Base-by-base conservation (phyloP, 345 rosid species). In the Boechera retrofracta region DNA sequence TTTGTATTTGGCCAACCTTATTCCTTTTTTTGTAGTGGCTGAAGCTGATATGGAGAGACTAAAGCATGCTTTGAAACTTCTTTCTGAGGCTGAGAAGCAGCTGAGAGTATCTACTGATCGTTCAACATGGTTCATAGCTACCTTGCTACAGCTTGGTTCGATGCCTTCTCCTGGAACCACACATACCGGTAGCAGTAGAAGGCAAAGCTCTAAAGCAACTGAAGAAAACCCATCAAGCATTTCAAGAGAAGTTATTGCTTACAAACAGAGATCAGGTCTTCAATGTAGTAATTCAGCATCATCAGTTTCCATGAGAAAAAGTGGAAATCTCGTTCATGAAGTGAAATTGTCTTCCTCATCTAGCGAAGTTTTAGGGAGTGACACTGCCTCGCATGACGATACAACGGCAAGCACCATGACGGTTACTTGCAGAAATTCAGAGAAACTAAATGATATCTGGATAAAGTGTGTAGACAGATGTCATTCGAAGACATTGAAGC, bases 41-140 rank as follows among this genome's bases (percentile, higher is more conserved):
- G 98, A 90, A 71, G 83, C 82, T 6, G 98, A 95, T 72, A 53
- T 89, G 81, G 94, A 86, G 80, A 89, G 87, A 71, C 75, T 95
- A 64, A 95, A 92, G 86, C 90, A 85, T 86, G 91, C 99, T 35
- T 73, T 95, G 74, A 95, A 88, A 88, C 89, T 95, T 78, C 98
- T 95, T 52, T 92, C 98, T 1, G 96, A 92, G 72, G 89, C 99
- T 13, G 97, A 92, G 89, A 92, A 89, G 77, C 99, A 90, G 79
- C 80, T 95, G 45, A 76, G 96, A 63, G 87, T 83, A 64, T 87
- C 94, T 64, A 95, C 80, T 62, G 98, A 95, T 71, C 96, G 93
- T 56, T 89, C 96, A 31, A 95, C 98, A 41, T 95, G 99, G 99
- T 89, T 95, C 83, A 90, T 94, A 5, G 97, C 97, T 47, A 88